A percentile compares a stretch with the other conserved stretches of the same genome.
These are phyloP conservation scores for Trifolium subterraneum DNA, from an alignment of 306 rosid species.

Conservation along the genomic window DNA sequence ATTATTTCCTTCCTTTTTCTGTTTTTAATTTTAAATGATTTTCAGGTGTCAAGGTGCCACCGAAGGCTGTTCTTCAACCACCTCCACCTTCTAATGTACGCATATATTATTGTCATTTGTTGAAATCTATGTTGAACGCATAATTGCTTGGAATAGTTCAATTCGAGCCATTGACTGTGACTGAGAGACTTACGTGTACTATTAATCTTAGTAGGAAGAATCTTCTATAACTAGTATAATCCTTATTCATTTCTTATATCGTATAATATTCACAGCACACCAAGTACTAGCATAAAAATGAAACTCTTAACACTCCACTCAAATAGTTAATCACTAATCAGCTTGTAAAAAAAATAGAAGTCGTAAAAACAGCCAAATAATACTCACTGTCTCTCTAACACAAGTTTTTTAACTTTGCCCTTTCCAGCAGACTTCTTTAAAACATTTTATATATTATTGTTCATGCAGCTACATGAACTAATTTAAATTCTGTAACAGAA, in stretches of 20 bases:
- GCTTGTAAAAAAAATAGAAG: conserved; percentile 1
- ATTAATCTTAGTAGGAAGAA: conserved; percentile 26
- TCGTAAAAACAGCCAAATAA: conserved; percentile 13
- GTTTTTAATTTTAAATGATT: conserved; percentile 30
- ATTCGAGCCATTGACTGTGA: neutral
- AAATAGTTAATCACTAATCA: neutral
- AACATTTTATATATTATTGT: conserved; percentile 32
- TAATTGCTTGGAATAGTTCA: conserved; percentile 22
- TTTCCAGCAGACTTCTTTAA: conserved; percentile 25
- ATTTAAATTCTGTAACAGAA: conserved; percentile 63
- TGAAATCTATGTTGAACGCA: conserved; percentile 34
- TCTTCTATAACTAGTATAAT: neutral
- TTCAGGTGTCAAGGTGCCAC: conserved; percentile 61
- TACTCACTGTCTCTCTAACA: conserved; percentile 6
- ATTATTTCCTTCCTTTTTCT: conserved; percentile 24
- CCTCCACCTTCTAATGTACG: conserved; percentile 61
- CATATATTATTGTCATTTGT: conserved; percentile 41
- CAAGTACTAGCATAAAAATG: conserved; percentile 12
- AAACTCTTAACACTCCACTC: neutral
- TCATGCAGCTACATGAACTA: conserved; percentile 36
- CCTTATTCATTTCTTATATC: conserved; percentile 8
- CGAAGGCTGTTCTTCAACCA: conserved; percentile 47
- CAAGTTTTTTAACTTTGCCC: conserved; percentile 8
- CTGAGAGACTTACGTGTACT: conserved; percentile 4
- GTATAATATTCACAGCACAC: conserved; percentile 16